These are phyloP conservation scores for Starmerella tilneyi DNA, from an alignment of 805 yeast species.

Conservation along the genomic window DNA sequence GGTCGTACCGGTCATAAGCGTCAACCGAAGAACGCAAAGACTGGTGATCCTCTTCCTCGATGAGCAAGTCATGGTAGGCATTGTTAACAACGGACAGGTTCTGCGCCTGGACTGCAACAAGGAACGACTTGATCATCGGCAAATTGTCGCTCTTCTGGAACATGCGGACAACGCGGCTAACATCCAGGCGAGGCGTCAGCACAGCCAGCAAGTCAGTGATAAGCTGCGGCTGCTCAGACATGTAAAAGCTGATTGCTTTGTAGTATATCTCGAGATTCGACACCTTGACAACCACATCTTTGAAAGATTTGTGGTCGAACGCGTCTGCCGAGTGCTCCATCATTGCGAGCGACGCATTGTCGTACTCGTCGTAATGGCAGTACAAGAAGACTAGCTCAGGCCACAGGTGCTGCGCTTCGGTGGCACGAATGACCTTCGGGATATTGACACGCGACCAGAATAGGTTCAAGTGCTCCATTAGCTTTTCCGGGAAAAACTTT, in stretches of 20 bases:
- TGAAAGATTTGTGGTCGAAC: constrained; percentile 87
- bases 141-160: constrained; percentile 91
- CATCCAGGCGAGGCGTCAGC: constrained; percentile 79
- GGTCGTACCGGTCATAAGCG: constrained; percentile 81
- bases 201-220: constrained; percentile 77
- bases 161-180: constrained; percentile 88
- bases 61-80: constrained; percentile 89
- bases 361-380: constrained; percentile 99
- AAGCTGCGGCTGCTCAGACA: constrained; percentile 82
- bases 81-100: constrained; percentile 84
- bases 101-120: constrained; percentile 81
- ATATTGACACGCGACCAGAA: constrained; percentile 98
- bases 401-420: constrained; percentile 90
- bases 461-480: constrained; percentile 91
- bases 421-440: constrained; percentile 91
- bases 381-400: constrained; percentile 91
- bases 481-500: constrained; percentile 78
- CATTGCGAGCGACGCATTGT: constrained; percentile 93
- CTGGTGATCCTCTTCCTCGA: constrained; percentile 93
- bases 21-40: constrained; percentile 81
- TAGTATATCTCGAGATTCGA: constrained; percentile 93
- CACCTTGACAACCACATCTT: constrained; percentile 88
- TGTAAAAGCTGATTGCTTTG: constrained; percentile 91
- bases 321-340: constrained; percentile 89
- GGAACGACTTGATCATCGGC: constrained; percentile 91